Conservation (phyloP, 495 filamentous ascomycete species). For the Penicillium coffeae region DNA sequence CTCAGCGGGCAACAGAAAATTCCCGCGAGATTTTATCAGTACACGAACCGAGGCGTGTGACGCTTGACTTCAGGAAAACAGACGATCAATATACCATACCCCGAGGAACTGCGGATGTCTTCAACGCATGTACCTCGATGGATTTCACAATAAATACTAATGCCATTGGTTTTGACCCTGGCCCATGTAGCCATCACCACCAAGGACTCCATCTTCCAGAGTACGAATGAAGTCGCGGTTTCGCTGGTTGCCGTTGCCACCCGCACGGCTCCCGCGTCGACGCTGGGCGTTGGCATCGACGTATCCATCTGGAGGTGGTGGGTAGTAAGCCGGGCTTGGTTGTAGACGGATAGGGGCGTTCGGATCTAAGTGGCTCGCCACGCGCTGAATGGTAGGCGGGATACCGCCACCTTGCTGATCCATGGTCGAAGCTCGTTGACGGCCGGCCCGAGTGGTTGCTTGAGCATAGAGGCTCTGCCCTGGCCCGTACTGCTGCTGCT, state of each 20-base stretch:
- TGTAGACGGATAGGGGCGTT: slow-evolving; percentile 91
- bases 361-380: slow-evolving; percentile 95
- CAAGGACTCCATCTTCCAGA: slow-evolving; percentile 83
- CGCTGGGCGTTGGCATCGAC: slow-evolving; percentile 61
- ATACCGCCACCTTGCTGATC: slow-evolving; percentile 90
- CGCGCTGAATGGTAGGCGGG: slow-evolving; percentile 85
- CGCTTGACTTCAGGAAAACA: slow-evolving; percentile 2
- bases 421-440: slow-evolving; percentile 93
- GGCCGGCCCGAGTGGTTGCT: slow-evolving; percentile 72
- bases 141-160: slow-evolving; percentile 25
- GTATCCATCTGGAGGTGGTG: slow-evolving; percentile 85
- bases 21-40: not conserved
- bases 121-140: not conserved
- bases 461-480: slow-evolving; percentile 81
- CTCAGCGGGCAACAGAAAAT: too few relatives aligned
- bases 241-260: slow-evolving; percentile 45
- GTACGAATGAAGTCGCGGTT: slow-evolving; percentile 91
- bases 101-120: slow-evolving; percentile 2
- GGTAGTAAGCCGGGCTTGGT: slow-evolving; percentile 96
- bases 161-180: slow-evolving; percentile 63
- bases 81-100: not conserved
- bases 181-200: slow-evolving; percentile 74
- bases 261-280: slow-evolving; percentile 72
- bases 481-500: slow-evolving; percentile 54
- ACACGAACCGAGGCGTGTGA: slow-evolving; percentile 5